Base-by-base conservation (phyloP, 345 rosid species). In the sweet orange (Citrus sinensis) region DNA sequence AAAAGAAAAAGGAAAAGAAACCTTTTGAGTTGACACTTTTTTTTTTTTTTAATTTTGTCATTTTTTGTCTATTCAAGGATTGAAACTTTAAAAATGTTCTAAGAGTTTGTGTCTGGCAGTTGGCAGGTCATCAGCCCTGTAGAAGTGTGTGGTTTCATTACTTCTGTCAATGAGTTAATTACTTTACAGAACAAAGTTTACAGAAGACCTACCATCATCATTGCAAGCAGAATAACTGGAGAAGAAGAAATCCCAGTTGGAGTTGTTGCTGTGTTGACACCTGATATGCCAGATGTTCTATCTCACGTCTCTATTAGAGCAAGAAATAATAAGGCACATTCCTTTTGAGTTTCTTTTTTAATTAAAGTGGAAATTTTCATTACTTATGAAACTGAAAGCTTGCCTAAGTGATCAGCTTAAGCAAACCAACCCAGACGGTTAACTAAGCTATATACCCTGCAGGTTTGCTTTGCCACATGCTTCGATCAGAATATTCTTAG, bases 101-200 rank as follows among this genome's bases (percentile, higher is more conserved):
- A 40, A 73, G 32, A 70, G 29, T 79, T 79, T 61, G 29, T 54
- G 74, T 73, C 70, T 56, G 39, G 67, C 85, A 84, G 89, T 80
- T 86, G 89, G 87, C 87, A 86, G 83, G 81, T 86, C 75, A 79
- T 86, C 70, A 82, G 87, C 78, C 89, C 89, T 0, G 80, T 82
- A 14, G 89, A 86, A 80, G 89, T 76, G 65, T 72, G 77, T 80
- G 87, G 87, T 73, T 84, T 72, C 62, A 75, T 82, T 37, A 55
- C 76, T 34, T 80, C 65, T 49, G 82, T 82, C 34, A 64, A 76
- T 30, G 84, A 86, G 59, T 81, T 86, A 46, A 70, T 78, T 63
- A 54, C 87, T 19, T 58, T 75, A 73, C 87, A 84, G 79, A 84
- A 76, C 67, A 84, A 82, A 80, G 85, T 80, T 76, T 84, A 80